Base-by-base conservation (phyloP, 768 basidiomycete species). In the Pleurotus djamor region DNA sequence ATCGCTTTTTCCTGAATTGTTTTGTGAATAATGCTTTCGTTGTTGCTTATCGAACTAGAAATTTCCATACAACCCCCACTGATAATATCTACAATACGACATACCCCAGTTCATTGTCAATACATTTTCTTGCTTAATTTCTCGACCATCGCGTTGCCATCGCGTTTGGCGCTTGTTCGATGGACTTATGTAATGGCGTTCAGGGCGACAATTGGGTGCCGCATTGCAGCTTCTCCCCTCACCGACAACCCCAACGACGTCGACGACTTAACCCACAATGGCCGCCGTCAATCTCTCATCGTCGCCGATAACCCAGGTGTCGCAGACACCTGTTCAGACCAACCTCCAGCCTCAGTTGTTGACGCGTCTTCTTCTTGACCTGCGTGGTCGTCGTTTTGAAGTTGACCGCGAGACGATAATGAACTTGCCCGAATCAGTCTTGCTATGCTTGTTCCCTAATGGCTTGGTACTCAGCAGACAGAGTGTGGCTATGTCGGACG, bases 381-480 rank as follows among this genome's bases (percentile, higher is more conserved):
- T 99, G 38, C 87, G 97, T 63, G 95, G 95, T 58, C 82, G 75
- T 65, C 88, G 94, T 62, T 96, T 98, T 76, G 88, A 92, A 61
- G 94, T 99, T 47, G 97, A 98, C 76, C 84, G 96, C 65, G 96
- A 98, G 76, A 95, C 92, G 5, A 89, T 99, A 69, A 97, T 98
- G 95, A 94, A 96, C 71, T 82, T 99, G 16, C 97, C 97, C 2
- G 97, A 99, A 83, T 94, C 92, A 14, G 94, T 99, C 48, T 81
- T 98, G 56, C 79, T 99, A 38, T 98, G 96, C 73, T 80, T 99
- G 62, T 99, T 98, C 70, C 97, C 97, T 8, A 98, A 98, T 68
- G 97, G 96, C 16, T 85, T 98, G 61, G 94, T 98, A 41, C 82
- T 98, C 57, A 94, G 90, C 69, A 82, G 95, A 61, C 92, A 96